phyloP scores from a whole-genome alignment of 345 rosid species.

The Brassica incana region DNA sequence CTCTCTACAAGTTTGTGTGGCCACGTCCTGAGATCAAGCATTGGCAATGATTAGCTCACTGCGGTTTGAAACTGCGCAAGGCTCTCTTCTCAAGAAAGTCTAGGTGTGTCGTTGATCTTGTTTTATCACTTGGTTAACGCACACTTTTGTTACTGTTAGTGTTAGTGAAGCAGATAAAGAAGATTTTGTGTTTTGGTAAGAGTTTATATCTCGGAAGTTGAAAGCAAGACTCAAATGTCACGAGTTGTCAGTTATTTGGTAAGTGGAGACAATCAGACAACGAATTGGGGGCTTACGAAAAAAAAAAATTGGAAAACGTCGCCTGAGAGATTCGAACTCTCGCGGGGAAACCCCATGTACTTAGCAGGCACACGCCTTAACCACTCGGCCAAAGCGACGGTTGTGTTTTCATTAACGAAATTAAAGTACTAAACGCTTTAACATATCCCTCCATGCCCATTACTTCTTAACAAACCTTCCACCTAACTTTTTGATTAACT shows the following conservation, averaged over 20 bases:
- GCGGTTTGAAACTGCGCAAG: not conserved
- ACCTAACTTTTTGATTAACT: too few species aligned
- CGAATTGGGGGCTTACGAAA: not conserved
- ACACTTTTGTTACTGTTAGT: not conserved
- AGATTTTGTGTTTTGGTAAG: not conserved
- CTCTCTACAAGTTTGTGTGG: not conserved
- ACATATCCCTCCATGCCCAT: not conserved
- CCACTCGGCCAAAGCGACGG: slow-evolving; percentile 61
- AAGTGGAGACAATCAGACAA: not conserved
- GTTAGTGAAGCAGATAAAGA: not conserved
- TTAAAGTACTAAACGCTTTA: too few species aligned
- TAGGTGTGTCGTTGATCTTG: not conserved
- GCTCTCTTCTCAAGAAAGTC: not conserved
- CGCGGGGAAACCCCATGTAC: slow-evolving; percentile 73
- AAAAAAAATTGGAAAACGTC: slow-evolving; percentile 32
- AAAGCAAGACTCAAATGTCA: not conserved
- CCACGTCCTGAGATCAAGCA: not conserved
- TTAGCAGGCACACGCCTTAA: slow-evolving; percentile 71
- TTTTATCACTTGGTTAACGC: not conserved
- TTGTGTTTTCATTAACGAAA: not conserved
- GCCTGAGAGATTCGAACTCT: slow-evolving; percentile 82
- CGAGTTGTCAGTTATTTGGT: not conserved
- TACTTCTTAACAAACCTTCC: not conserved
- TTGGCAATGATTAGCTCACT: not conserved
- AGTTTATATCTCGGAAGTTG: not conserved